Conservation (phyloP, 176 grass and related monocot genomes). For the Panicum miliaceum region DNA sequence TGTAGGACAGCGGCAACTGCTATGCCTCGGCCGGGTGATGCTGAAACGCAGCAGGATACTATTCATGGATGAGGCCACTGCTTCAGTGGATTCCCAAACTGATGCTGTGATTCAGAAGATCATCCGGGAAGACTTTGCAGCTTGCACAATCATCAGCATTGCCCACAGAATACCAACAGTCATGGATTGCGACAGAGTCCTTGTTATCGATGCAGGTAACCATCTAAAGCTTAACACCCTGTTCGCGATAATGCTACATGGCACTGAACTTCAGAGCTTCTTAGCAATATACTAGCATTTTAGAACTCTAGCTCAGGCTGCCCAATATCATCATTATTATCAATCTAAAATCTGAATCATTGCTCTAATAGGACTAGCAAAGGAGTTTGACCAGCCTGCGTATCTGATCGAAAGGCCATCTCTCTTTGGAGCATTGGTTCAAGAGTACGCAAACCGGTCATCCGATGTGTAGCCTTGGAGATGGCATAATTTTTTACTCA, state of each 20-base stretch:
- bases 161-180: constrained; percentile 99
- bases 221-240: background rate
- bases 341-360: constrained; percentile 12
- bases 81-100: constrained; percentile 95
- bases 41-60: constrained; percentile 85
- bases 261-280: constrained; percentile 7
- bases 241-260: background rate
- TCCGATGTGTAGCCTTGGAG: constrained; percentile 59
- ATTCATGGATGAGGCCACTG: constrained; percentile 99
- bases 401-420: constrained; percentile 84
- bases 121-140: constrained; percentile 85
- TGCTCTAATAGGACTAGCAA: constrained; percentile 69
- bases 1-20: constrained; percentile 87
- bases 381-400: constrained; percentile 79
- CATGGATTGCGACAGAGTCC: constrained; percentile 92
- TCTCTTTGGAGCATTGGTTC: constrained; percentile 86
- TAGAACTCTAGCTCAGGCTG: background rate
- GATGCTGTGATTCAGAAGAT: constrained; percentile 95
- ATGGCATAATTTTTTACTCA: constrained; percentile 33
- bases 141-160: constrained; percentile 98
- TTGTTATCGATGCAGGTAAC: constrained; percentile 92
- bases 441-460: constrained; percentile 91
- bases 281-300: background rate
- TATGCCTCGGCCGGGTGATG: constrained; percentile 92
- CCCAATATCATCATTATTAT: background rate